Conservation (phyloP, 108 stramenopile species). For the Cyclotella atomus region DNA sequence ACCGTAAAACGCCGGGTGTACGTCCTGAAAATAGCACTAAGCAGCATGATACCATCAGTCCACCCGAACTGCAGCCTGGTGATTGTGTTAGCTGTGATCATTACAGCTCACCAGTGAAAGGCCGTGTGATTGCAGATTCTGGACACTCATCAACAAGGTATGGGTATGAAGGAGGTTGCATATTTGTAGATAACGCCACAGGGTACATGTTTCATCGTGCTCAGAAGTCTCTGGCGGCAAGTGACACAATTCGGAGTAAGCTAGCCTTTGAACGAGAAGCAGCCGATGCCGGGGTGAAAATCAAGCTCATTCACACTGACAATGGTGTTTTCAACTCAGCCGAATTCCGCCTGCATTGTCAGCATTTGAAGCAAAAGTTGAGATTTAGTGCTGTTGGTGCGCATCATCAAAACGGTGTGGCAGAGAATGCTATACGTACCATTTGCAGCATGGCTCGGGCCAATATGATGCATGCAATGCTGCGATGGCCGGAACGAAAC, state of each 20-base stretch:
- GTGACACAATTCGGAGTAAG: neutral
- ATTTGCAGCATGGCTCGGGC: neutral
- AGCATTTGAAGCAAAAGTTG: neutral
- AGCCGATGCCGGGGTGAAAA: neutral
- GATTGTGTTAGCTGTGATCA: slow-evolving; percentile 47
- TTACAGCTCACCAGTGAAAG: slow-evolving; percentile 36
- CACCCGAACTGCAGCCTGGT: no score
- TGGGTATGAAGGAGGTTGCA: neutral
- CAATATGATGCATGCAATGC: slow-evolving; percentile 1
- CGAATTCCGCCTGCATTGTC: neutral
- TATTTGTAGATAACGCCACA: neutral
- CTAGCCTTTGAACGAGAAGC: neutral
- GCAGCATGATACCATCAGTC: no score
- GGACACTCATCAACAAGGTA: neutral
- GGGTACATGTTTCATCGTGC: neutral
- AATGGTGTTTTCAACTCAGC: neutral
- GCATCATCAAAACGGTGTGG: neutral
- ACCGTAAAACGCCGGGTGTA: neutral
- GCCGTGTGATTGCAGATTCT: slow-evolving; percentile 20
- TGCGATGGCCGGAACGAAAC: neutral
- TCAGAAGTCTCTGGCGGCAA: neutral
- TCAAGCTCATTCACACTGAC: neutral
- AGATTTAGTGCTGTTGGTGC: slow-evolving; percentile 1
- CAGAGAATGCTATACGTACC: neutral
- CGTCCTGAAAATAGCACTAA: neutral